Evolutionary conservation across 2,329 filamentous ascomycete species (phyloP), one percentile per base, ranked within the genome.

Genomic region (Penicillium sp.): DNA sequence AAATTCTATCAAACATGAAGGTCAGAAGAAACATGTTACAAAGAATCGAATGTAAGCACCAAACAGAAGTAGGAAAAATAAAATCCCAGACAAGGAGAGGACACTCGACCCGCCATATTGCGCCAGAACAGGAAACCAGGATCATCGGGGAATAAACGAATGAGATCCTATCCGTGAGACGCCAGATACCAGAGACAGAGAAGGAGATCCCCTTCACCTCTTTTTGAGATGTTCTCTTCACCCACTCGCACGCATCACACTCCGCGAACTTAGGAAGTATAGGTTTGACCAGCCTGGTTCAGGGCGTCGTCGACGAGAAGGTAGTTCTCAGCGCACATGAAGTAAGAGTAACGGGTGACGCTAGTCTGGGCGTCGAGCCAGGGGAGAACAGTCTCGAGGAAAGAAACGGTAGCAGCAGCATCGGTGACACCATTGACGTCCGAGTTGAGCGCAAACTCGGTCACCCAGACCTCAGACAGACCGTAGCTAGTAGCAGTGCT

Each of bases 301-400:
- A 76, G 59, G 4, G 49, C 48, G 35, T 43, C 59, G 4, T 69
- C 71, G 25, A 60, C 67, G 28, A 78, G 59, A 61, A 80, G 62
- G 51, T 71, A 72, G 11, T 73, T 73, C 26, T 78, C 70, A 4
- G 70, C 67, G 49, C 66, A 72, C 62, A 70, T 71, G 69, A 79
- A 82, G 70, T 79, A 81, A 2, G 79, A 74, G 63, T 81, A 82
- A 35, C 78, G 72, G 11, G 72, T 70, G 25, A 82, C 78, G 14
- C 56, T 72, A 3, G 59, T n/a, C 53, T 78, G 73, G 4, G 46
- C 55, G 55, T 81, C 77, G 46, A 81, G 68, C 73, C 74, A 81
- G 22, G 73, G 72, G 14, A 76, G 51, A 5, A 76, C 78, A 49
- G 77, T 59, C 6, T 68, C 59, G 38, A 82, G 65, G 71, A 81